Evolutionary conservation across 2,329 filamentous ascomycete genomes (phyloP), one percentile per base, ranked within the genome.

Genomic region (Colletotrichum sojae): DNA sequence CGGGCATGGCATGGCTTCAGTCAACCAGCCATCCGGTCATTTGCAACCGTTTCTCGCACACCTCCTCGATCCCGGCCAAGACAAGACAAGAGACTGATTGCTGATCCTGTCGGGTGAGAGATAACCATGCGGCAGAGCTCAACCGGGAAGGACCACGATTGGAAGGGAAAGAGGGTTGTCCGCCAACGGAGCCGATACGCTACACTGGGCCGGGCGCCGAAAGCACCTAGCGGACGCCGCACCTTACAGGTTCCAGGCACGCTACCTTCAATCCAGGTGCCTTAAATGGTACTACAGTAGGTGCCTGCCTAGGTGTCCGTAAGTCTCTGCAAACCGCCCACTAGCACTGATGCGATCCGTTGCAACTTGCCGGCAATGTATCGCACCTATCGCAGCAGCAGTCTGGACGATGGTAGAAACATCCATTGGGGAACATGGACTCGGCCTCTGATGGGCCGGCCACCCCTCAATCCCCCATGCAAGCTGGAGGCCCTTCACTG

Each of bases 401-500:
- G 8, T 36, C 31, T 36, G 8, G 31, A 36, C 9, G 31, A 43
- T 43, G 40, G 40, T 15, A 58, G 53, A 46, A 46, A 64, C 53
- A 46, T 53, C 40, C 53, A 55, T 10, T 45, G 46, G 39, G 22
- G 22, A 46, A 55, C 61, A 39, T 45, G 61, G 61, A 53, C 54
- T 39, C 27, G 48, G 39, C 60, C 54, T 36, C 31, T 68, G 65
- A 45, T 39, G 13, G 39, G 59, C 36, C 31, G 39, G 59, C 36
- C 31, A 36, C 31, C 31, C 31, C 27, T 9, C 27, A 8, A 31
- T 31, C 27, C 31, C 27, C 66, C 66, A 59, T 69, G 66, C 40
- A 55, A 45, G 31, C 65, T 45, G 61, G 51, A 55, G 66, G 51
- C 66, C 61, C 61, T 69, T 55, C 62, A 69, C 62, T 69, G 66